Evolutionary conservation across 352 stramenopile species (phyloP).

Genomic region (Phytophthora citrophthora): DNA sequence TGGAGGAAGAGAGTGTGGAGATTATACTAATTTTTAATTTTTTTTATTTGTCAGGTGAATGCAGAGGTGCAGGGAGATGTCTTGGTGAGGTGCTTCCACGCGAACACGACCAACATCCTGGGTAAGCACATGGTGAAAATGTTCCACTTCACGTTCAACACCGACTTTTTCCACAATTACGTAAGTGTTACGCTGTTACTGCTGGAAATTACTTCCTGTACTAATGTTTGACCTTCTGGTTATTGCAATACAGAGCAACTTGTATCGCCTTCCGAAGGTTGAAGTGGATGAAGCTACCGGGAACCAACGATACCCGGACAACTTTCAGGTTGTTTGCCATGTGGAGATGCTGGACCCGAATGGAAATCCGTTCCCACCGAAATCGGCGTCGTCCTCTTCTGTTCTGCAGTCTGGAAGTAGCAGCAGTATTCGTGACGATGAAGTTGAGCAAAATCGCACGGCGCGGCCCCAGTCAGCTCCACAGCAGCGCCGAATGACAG

Average conservation of each 20-base stretch:
- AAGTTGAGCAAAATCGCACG: constrained; percentile 12
- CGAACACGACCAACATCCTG: constrained; percentile 72
- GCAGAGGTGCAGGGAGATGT: constrained; percentile 76
- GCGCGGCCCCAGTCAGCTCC: constrained; percentile 23
- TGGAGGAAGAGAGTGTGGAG: background rate
- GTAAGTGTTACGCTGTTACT: constrained; percentile 39
- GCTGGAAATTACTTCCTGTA: background rate
- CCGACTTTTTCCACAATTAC: constrained; percentile 78
- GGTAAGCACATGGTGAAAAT: constrained; percentile 85
- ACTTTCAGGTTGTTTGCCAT: constrained; percentile 64
- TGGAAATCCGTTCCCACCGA: constrained; percentile 32
- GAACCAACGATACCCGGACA: constrained; percentile 58
- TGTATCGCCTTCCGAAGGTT: constrained; percentile 58
- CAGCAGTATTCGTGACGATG: constrained; percentile 27
- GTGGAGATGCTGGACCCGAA: constrained; percentile 46
- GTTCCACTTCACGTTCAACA: constrained; percentile 89
- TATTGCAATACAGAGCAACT: constrained; percentile 34
- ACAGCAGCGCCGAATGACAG: constrained; percentile 38
- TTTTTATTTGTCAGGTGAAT: constrained; percentile 55
- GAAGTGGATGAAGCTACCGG: constrained; percentile 68
- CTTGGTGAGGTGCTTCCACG: constrained; percentile 76
- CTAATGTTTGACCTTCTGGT: background rate
- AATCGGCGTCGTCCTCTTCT: constrained; percentile 26
- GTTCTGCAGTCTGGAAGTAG: constrained; percentile 31
- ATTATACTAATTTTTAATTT: background rate